These are phyloP conservation scores for Fusarium sp. DNA, from an alignment of 2,329 filamentous ascomycete genomes.

Conservation along the genomic window DNA sequence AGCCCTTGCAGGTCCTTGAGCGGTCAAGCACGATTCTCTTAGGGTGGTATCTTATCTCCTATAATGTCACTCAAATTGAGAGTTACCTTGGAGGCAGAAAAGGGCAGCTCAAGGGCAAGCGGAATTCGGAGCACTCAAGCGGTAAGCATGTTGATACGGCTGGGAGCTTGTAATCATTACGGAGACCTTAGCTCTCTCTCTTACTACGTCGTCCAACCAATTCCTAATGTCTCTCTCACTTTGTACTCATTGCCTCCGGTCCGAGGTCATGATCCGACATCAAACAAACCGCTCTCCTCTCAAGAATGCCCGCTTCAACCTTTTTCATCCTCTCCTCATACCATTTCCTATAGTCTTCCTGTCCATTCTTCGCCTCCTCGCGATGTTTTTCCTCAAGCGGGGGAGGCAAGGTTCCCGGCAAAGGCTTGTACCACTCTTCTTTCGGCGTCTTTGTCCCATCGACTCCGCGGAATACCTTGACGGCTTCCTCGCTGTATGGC, in stretches of 20 bases:
- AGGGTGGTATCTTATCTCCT: no score
- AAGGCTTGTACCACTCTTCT: constrained; percentile 3
- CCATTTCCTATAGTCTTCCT: neutral
- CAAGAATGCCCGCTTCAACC: neutral
- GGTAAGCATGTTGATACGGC: neutral
- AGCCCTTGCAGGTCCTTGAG: no score
- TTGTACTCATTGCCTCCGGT: neutral
- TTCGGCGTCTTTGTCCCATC: constrained; percentile 47
- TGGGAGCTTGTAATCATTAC: fast-evolving
- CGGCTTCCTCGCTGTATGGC: constrained; percentile 6
- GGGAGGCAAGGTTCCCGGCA: neutral
- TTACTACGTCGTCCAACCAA: neutral
- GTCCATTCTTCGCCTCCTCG: neutral
- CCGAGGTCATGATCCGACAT: constrained; percentile 8
- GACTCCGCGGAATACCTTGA: constrained; percentile 13
- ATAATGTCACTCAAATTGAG: no score
- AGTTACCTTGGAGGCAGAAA: no score
- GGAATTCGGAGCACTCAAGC: no score
- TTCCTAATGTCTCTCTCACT: neutral
- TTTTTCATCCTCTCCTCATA: neutral
- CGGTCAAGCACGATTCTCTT: no score
- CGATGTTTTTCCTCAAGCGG: neutral
- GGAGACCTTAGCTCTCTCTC: fast-evolving
- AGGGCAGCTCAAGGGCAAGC: no score
- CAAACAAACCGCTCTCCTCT: neutral